These are phyloP conservation scores for Meyerozyma carpophila DNA, from an alignment of 1,139 yeast genomes.

Conservation along the genomic window DNA sequence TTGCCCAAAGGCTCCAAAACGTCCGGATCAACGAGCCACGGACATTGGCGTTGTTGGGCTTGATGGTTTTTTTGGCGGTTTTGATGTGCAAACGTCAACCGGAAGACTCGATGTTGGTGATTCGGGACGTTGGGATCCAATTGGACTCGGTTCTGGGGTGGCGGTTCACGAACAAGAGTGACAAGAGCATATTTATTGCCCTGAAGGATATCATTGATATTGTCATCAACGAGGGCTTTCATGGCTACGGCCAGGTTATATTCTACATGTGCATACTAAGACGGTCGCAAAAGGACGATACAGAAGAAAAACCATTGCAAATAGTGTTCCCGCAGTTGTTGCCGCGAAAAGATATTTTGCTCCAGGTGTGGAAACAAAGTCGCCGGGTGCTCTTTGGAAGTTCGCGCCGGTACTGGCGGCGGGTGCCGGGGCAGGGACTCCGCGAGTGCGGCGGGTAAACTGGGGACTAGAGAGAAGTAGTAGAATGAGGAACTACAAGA, in stretches of 20 bases:
- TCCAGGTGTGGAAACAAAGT: slow-evolving; percentile 36
- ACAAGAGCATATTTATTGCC: slow-evolving; percentile 41
- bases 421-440: slow-evolving; percentile 45
- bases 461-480: neutral
- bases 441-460: neutral
- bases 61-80: slow-evolving; percentile 1
- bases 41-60: neutral
- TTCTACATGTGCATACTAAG: slow-evolving; percentile 56
- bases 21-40: neutral
- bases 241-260: slow-evolving; percentile 54
- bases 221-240: slow-evolving; percentile 65
- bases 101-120: slow-evolving; percentile 29
- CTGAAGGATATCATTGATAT: slow-evolving; percentile 50
- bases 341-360: slow-evolving; percentile 39
- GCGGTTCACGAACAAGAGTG: slow-evolving; percentile 18
- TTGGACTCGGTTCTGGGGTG: slow-evolving; percentile 22
- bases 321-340: slow-evolving; percentile 48
- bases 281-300: slow-evolving; percentile 19
- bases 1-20: neutral
- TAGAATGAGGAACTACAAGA: no score
- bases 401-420: slow-evolving; percentile 31
- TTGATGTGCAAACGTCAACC: slow-evolving; percentile 19
- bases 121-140: slow-evolving; percentile 36
- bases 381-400: slow-evolving; percentile 34
- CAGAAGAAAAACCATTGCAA: slow-evolving; percentile 27